Base-by-base conservation (phyloP, 2,329 filamentous ascomycete species). In the Colletotrichum costaricense region DNA sequence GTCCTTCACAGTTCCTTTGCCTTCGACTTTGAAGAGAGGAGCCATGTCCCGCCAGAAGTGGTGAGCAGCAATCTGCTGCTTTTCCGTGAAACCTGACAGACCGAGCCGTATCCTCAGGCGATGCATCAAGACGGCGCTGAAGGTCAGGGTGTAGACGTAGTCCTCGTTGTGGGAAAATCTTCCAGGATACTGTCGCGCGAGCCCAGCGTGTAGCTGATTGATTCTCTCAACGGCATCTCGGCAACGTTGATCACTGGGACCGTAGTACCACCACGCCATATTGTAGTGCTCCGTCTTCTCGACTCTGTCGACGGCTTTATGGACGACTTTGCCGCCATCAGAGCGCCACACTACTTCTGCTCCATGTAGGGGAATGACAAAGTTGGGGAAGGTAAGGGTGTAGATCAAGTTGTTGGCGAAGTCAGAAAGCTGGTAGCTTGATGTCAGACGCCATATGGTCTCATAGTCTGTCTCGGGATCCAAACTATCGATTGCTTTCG, bases 261-360 rank as follows among this genome's bases (percentile, higher is more conserved):
- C 65, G 42, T 67, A 67, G 9, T 54, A 62, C 65, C 55, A 67
- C 65, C 56, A 67, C 1, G 42, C 38, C 65, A 67, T 60, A 3
- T 67, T 59, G 55, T 67, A 60, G 22, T 60, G 38, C n/a, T 67
- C 65, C 26, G 64, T 67, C 2, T 33, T 60, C 4, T 67, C 64
- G 8, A 60, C 56, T 2, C 65, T 38, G 26, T 60, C 38, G 38
- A 26, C 33, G 0, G 55, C 56, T 28, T 54, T 67, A 22, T 67
- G 38, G 28, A 67, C 55, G 1, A 67, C 56, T 54, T 67, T 67
- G 9, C 65, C 65, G 42, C 65, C 65, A 24, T 67, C 56, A 19
- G 55, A 62, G 1, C 65, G 65, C 65, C 65, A 67, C 6, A 62
- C 65, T 0, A 56, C 24, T 19, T 38, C 22, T 2, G 56, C 38